Evolutionary conservation across 1,284 basidiomycete genomes (phyloP).

Genomic region (Leccinum proximum): DNA sequence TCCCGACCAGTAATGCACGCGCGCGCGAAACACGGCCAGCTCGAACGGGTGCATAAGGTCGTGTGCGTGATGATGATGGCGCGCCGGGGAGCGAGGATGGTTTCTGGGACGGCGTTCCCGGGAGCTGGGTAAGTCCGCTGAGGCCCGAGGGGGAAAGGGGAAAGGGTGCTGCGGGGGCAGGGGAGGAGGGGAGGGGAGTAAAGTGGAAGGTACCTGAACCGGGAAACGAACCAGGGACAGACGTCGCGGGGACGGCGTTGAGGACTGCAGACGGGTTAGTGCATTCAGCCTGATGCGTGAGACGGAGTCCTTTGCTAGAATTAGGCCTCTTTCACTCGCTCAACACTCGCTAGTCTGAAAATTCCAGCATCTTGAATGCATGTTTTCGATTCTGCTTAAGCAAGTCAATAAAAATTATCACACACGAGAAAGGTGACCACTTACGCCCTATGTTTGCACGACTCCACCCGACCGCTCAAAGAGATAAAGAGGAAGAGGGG

Average conservation of each 20-base stretch:
- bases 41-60: conserved; percentile 73
- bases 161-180: conserved; percentile 5
- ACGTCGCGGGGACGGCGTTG: conserved; percentile 47
- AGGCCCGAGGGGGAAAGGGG: conserved; percentile 25
- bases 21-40: conserved; percentile 70
- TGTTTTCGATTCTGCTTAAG: too few species aligned
- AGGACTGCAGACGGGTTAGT: conserved; percentile 77
- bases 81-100: conserved; percentile 11
- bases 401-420: too few species aligned
- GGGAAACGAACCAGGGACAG: conserved; percentile 26
- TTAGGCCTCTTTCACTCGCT: too few species aligned
- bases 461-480: too few species aligned
- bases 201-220: conserved; percentile 11
- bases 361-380: too few species aligned
- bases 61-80: conserved; percentile 28
- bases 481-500: too few species aligned
- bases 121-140: conserved; percentile 22
- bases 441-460: too few species aligned
- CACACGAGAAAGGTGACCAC: too few species aligned
- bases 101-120: conserved; percentile 25
- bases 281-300: conserved; percentile 82
- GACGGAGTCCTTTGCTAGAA: conserved; percentile 41
- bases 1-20: conserved; percentile 70
- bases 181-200: conserved; percentile 17
- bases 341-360: too few species aligned